Evolutionary conservation across 2,329 filamentous ascomycete genomes (phyloP).

Genomic region (Aspergillus latus): DNA sequence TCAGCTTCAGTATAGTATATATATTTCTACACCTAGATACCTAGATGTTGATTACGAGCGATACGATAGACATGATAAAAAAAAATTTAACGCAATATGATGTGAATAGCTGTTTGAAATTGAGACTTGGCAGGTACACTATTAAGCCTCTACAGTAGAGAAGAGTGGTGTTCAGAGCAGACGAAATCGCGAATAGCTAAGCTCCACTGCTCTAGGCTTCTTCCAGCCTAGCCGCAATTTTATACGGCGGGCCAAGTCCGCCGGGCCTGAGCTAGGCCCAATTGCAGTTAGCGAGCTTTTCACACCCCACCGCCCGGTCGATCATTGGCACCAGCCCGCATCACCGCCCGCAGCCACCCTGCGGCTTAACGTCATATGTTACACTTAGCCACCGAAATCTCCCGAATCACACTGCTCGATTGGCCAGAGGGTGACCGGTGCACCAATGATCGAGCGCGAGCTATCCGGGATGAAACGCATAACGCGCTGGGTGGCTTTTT

Average conservation of each 20-base stretch:
- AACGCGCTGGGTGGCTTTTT: neutral
- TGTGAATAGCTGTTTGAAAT: neutral
- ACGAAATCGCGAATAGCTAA: neutral
- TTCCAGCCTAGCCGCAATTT: neutral
- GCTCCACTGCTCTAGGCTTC: slow-evolving; percentile 1
- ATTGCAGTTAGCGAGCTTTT: neutral
- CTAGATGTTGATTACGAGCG: neutral
- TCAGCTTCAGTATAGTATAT: neutral
- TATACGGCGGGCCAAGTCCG: slow-evolving; percentile 5
- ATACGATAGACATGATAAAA: neutral
- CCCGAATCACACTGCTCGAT: slow-evolving; percentile 6
- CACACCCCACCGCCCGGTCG: slow-evolving; percentile 6
- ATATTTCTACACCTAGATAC: neutral
- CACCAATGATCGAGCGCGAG: slow-evolving; percentile 13
- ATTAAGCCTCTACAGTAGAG: neutral
- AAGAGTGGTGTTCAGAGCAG: neutral
- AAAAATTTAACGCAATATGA: neutral
- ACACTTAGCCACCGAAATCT: slow-evolving; percentile 17
- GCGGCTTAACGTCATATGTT: slow-evolving; percentile 30
- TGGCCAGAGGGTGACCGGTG: neutral
- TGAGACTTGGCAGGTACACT: neutral
- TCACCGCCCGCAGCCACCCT: slow-evolving; percentile 5
- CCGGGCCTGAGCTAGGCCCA: neutral
- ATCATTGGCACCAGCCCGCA: slow-evolving; percentile 14
- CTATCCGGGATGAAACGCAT: slow-evolving; percentile 10